Base-by-base conservation (phyloP, 495 filamentous ascomycete species). In the Xylaria venustula region DNA sequence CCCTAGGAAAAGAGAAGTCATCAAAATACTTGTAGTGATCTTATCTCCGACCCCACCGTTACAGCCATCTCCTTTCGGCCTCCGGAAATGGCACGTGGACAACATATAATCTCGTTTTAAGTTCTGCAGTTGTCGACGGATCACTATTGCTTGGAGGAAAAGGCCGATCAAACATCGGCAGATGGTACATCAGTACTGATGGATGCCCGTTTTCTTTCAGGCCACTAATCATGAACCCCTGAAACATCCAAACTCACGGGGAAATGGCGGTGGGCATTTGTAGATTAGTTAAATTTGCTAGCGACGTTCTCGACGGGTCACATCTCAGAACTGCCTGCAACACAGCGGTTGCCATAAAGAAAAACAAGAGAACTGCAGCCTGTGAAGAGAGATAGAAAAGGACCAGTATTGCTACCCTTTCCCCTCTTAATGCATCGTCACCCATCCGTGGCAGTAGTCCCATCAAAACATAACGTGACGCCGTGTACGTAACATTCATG, bases 401-500 rank as follows among this genome's bases (percentile, higher is more conserved):
- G 64, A 60, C 61, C 64, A 64, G 63, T 64, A 68, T 65, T 58
- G 61, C 65, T 64, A 68, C 66, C 61, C 71, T 46, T 60, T 45
- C 48, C 55, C 60, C 64, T 62, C 60, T 54, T 70, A 61, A 66
- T 70, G 66, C 69, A 59, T 73, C 66, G 63, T 71, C 62, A 72
- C 67, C 69, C 65, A 54, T 66, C 65, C 48, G 41, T 69, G 47
- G 58, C 55, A 54, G 45, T 64, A 49, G 59, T 63, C 64, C 56
- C 46, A 59, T 44, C 48, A 61, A 54, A 66, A 66, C 56, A 62
- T 48, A 64, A 74, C 67, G 71, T 74, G 76, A 80, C 75, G 76
- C 77, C 78, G 64, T 76, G 72, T 71, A 74, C 70, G 63, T 68
- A 72, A 70, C 58, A 67, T 75, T 70, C 71, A 67, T 75, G 67